Evolutionary conservation across 192 early-diverging fungal genomes (phyloP), one percentile per base, ranked within the genome.

Genomic region (Coemansia sp.): DNA sequence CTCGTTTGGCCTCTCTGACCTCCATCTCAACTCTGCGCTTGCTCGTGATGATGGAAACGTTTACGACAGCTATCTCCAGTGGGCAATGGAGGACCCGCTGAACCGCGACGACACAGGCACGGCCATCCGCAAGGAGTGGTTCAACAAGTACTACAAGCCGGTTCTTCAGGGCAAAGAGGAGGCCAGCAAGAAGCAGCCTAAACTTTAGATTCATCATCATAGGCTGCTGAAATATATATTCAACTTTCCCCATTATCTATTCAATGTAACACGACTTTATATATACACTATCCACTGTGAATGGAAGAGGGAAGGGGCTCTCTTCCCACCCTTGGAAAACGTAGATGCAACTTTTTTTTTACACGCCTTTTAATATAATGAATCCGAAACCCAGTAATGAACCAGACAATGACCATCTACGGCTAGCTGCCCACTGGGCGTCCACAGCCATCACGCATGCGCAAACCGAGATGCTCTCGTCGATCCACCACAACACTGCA

Each of bases 21-120:
- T 89, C 59, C 73, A 83, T 37, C 81, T 95, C 18, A 86, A 93
- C 80, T 90, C 89, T 43, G 88, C 91, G 10, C 72, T 95, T 37
- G 94, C 89, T 20, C 78, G 89, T 25, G 86, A 80, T 48, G 91
- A 93, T 62, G 92, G 92, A 52, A 84, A 87, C 60, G 89, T 92
- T 21, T 95, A 95, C 43, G 92, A 93, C 63, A 73, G 84, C 61
- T 87, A 91, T 75, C 81, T 90, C 20, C 69, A 88, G 77, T 87
- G 85, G 87, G 93, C 89, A 0, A 86, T 87, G 52, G 75, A 82
- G 48, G 91, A 94, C 30, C 93, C 93, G 4, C 74, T 92, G 58
- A 94, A 94, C 72, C 74, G 53, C 25, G 71, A 74, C 0, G 71
- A 61, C 43, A 33, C 63, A 13, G 78, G 72, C 16, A 4, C 49